These are phyloP conservation scores for Aspergillus viridinutans DNA, from an alignment of 2,329 filamentous ascomycete species.

Conservation along the genomic window DNA sequence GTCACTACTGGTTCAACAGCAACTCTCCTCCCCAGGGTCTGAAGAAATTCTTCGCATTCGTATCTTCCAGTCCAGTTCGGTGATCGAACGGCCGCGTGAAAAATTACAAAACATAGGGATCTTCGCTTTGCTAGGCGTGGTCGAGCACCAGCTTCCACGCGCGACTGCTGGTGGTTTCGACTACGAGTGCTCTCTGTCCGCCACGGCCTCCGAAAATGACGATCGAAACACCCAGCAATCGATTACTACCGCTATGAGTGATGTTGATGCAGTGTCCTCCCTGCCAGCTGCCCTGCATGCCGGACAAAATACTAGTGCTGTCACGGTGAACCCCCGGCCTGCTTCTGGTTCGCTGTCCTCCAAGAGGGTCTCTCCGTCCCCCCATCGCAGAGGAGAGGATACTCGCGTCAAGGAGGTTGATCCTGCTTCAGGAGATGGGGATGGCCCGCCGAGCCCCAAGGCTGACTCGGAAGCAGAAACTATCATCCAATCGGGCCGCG, in stretches of 20 bases:
- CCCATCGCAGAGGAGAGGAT: conserved; percentile 17
- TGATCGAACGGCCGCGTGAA: not conserved
- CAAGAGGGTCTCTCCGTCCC: conserved; percentile 16
- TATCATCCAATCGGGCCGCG: conserved; percentile 45
- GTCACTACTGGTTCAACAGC: not conserved
- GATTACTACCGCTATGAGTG: conserved; percentile 46
- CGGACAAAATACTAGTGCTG: conserved; percentile 28
- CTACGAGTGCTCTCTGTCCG: conserved; percentile 25
- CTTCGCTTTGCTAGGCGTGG: conserved; percentile 15
- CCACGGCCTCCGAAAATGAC: conserved; percentile 43
- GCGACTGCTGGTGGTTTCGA: conserved; percentile 31
- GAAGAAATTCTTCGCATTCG: not conserved
- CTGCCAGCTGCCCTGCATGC: conserved; percentile 36
- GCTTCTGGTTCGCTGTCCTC: conserved; percentile 22
- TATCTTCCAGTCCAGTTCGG: not conserved
- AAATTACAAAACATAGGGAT: not conserved
- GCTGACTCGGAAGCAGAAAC: conserved; percentile 49
- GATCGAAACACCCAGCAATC: conserved; percentile 36
- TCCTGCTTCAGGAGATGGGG: conserved; percentile 25
- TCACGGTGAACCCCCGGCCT: conserved; percentile 27
- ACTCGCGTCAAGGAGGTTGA: conserved; percentile 23
- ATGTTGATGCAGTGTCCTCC: conserved; percentile 40
- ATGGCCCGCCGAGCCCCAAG: conserved; percentile 36
- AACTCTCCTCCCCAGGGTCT: not conserved
- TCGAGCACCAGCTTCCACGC: conserved; percentile 32